phyloP scores from a whole-genome alignment of 305 asterid species.

The Fraxinus ornus region DNA sequence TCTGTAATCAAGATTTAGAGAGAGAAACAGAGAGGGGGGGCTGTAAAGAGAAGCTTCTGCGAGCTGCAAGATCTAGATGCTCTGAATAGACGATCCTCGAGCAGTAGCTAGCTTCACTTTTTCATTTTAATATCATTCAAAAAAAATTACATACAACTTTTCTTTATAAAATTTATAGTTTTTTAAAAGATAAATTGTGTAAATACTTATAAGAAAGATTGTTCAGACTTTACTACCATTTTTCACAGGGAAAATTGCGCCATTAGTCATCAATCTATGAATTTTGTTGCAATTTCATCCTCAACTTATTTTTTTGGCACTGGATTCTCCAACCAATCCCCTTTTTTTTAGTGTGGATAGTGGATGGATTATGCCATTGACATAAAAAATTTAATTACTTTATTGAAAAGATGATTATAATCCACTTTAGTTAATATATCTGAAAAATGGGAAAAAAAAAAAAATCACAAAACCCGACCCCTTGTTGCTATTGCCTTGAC shows the following conservation, averaged over 20 bases:
- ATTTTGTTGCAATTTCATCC: neutral
- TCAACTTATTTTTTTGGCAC: neutral
- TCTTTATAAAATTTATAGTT: neutral
- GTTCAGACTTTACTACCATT: too few species aligned
- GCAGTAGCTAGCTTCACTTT: slow-evolving; percentile 29
- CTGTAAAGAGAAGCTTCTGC: slow-evolving; percentile 44
- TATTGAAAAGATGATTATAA: neutral
- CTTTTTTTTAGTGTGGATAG: neutral
- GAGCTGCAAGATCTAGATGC: slow-evolving; percentile 48
- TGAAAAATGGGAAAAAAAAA: too few species aligned
- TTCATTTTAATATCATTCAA: slow-evolving; percentile 12
- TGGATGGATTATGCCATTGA: neutral
- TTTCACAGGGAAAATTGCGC: too few species aligned
- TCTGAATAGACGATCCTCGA: slow-evolving; percentile 8
- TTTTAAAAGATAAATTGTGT: neutral
- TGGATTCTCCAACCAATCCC: neutral
- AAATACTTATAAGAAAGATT: neutral
- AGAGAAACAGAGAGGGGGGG: neutral
- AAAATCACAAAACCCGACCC: neutral
- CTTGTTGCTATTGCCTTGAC: neutral
- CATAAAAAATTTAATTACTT: neutral
- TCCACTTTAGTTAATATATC: neutral
- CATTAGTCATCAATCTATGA: neutral
- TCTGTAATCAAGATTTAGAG: slow-evolving; percentile 22
- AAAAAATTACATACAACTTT: neutral